Evolutionary conservation across 2,329 filamentous ascomycete genomes (phyloP), one percentile per base, ranked within the genome.

Genomic region (Diaporthe citriasiana): DNA sequence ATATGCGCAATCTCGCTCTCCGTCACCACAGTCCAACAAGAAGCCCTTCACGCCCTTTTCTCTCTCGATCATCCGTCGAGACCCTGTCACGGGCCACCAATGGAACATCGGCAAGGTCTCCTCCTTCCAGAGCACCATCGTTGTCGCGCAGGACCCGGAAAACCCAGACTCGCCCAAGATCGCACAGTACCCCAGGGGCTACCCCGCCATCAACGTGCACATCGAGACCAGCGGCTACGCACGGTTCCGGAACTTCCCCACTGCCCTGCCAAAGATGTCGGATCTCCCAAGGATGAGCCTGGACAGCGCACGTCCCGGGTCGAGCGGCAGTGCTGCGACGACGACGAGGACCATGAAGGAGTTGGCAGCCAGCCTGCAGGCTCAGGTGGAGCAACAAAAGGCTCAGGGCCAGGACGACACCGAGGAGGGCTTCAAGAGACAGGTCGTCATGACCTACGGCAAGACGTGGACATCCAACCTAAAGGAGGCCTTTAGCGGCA

Each of bases 41-140:
- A 77, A 78, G 30, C 77, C 81, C 9, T 81, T 84, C 60, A 81
- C 82, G 0, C 85, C 88, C 0, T 91, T 90, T 76, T 87, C 85
- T 2, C 82, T 91, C 19, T 92, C 90, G 0, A 82, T 95, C 19
- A 94, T 95, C 78, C 91, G 93, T n/a, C 89, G 93, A 76, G 92
- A 95, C 80, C 92, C 92, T 1, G 86, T 88, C 30, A 90, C 91
- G 12, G 90, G 91, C 10, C 87, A 87, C 71, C 93, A 95, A 81
- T 95, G 93, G 93, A 95, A 95, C 79, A 88, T 95, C 17, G 93
- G 91, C 30, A 91, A 87, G 71, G 87, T 95, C 65, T 88, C 87
- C 2, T 90, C 88, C 0, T 86, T 86, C 74, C 87, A 89, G 76
- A 80, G 85, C 19, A 86, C 88, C 57, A 78, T 82, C 33, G 78